These are phyloP conservation scores for Cardamine occulta DNA, from an alignment of 345 rosid species.

Conservation along the genomic window DNA sequence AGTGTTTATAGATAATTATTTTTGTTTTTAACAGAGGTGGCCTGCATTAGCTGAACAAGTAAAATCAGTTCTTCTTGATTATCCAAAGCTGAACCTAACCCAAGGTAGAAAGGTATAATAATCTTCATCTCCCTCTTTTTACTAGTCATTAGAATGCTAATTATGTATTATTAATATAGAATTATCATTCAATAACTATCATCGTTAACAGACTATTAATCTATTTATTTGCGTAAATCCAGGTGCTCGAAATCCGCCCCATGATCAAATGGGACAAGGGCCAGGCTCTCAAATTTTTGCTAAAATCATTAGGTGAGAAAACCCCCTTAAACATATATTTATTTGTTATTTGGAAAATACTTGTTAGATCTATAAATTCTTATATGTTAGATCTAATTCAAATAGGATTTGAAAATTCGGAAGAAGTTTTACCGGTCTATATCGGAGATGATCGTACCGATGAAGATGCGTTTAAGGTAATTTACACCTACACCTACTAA, in stretches of 20 bases:
- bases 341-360: neutral
- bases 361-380: slow-evolving; percentile 4
- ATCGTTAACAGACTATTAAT: neutral
- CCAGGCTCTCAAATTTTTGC: slow-evolving; percentile 82
- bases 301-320: slow-evolving; percentile 73
- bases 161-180: neutral
- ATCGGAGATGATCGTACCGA: slow-evolving; percentile 97
- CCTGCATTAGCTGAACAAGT: slow-evolving; percentile 66
- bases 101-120: slow-evolving; percentile 79
- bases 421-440: slow-evolving; percentile 75
- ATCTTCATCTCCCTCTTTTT: neutral
- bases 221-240: slow-evolving; percentile 18
- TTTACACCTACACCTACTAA: neutral
- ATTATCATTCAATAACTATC: neutral
- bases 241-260: slow-evolving; percentile 95
- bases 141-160: slow-evolving; percentile 5
- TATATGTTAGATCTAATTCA: neutral
- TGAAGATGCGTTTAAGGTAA: slow-evolving; percentile 94
- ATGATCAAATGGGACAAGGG: slow-evolving; percentile 98
- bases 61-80: slow-evolving; percentile 56
- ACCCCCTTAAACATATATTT: neutral
- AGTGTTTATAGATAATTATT: neutral
- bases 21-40: slow-evolving; percentile 61
- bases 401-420: slow-evolving; percentile 66
- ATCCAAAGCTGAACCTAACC: slow-evolving; percentile 72